phyloP scores from a whole-genome alignment of 2,329 filamentous ascomycete genomes.

The Gnomoniopsis sp. region DNA sequence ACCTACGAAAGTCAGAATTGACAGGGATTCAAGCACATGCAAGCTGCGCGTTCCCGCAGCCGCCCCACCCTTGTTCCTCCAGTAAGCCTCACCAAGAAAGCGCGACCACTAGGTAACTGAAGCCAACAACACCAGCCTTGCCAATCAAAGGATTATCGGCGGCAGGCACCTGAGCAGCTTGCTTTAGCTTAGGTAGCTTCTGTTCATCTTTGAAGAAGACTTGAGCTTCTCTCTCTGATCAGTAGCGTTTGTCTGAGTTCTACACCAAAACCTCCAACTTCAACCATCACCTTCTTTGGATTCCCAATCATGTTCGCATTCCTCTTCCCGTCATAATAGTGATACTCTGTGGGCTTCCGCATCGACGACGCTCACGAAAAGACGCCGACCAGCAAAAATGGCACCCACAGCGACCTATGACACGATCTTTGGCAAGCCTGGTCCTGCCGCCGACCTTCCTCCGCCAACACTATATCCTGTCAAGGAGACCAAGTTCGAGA shows the following conservation, averaged over 20 bases:
- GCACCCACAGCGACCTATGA: constrained; percentile 43
- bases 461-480: constrained; percentile 57
- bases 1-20: not conserved
- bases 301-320: constrained; percentile 7
- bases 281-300: not conserved
- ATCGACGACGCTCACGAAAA: not conserved
- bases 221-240: not conserved
- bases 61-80: not conserved
- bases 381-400: constrained; percentile 17
- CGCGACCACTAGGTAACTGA: not conserved
- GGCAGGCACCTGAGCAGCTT: constrained; percentile 8
- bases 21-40: not conserved
- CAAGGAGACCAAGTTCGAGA: constrained; percentile 60
- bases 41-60: constrained; percentile 7
- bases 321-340: not conserved
- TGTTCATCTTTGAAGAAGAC: too few relatives aligned
- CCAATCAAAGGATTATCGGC: not conserved
- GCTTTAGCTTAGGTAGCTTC: not conserved
- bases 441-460: constrained; percentile 43
- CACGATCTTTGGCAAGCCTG: constrained; percentile 32
- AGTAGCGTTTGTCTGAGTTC: not conserved
- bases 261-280: not conserved
- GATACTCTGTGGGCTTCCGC: constrained; percentile 11
- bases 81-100: constrained; percentile 1
- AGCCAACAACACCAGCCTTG: constrained; percentile 1